Percentiles rank a stretch among this genome's conserved stretches.
Conservation (phyloP, 495 filamentous ascomycete species). For the Opeltia flavorubescens region DNA sequence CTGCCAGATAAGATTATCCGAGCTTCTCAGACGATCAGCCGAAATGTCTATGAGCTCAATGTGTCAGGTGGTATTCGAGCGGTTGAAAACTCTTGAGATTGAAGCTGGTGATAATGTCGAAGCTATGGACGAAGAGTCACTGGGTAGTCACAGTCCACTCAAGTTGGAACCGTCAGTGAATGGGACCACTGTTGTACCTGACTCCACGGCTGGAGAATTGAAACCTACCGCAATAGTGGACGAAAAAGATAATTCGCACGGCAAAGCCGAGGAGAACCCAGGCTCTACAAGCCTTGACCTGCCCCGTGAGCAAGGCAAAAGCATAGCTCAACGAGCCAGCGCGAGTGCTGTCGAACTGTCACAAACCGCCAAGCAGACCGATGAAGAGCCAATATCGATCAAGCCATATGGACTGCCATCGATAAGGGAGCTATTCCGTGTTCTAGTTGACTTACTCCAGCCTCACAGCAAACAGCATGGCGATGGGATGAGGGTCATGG, state of each 20-base stretch:
- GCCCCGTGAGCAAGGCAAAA: not conserved
- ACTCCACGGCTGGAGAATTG: conserved; percentile 1
- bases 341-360: conserved; percentile 11
- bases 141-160: conserved; percentile 46
- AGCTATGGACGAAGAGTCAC: conserved; percentile 38
- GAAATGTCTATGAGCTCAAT: conserved; percentile 97
- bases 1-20: conserved; percentile 81
- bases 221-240: conserved; percentile 2
- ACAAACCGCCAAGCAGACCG: conserved; percentile 10
- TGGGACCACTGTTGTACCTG: conserved; percentile 39
- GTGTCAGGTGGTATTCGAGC: conserved; percentile 94
- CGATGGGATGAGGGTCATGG: conserved; percentile 94
- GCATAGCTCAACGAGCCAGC: not conserved
- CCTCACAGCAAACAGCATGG: conserved; percentile 85
- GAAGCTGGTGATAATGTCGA: conserved; percentile 47
- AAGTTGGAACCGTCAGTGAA: conserved; percentile 87
- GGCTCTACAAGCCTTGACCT: not conserved
- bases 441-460: conserved; percentile 87
- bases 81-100: conserved; percentile 72
- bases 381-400: conserved; percentile 30
- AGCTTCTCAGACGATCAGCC: conserved; percentile 76
- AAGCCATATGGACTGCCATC: conserved; percentile 88
- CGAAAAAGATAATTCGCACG: not conserved
- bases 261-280: not conserved
- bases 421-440: conserved; percentile 84